phyloP scores from a whole-genome alignment of 225 moss, liverwort and hornwort genomes.

The Physcomitrium patens region DNA sequence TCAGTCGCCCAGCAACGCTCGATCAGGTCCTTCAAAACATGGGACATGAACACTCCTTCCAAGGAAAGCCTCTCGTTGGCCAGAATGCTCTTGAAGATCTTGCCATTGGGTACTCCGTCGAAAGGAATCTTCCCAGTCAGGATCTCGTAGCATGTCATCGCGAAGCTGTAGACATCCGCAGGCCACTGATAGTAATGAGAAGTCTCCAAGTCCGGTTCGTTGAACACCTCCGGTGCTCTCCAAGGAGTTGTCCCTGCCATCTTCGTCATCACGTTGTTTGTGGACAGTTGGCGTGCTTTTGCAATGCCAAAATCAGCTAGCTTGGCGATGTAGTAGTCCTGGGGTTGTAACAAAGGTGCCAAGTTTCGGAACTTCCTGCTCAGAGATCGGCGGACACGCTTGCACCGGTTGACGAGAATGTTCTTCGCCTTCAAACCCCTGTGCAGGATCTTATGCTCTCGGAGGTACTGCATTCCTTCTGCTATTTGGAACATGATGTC shows the following conservation, averaged over 20 bases:
- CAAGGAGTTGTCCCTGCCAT: constrained; percentile 51
- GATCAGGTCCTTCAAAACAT: constrained; percentile 42
- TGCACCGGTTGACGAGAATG: constrained; percentile 41
- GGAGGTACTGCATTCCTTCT: constrained; percentile 50
- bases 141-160: constrained; percentile 52
- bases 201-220: constrained; percentile 27
- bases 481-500: constrained; percentile 57
- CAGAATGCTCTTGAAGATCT: constrained; percentile 30
- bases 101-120: constrained; percentile 17
- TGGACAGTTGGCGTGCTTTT: neutral
- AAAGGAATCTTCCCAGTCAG: constrained; percentile 36
- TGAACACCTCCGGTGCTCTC: constrained; percentile 58
- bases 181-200: constrained; percentile 40
- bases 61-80: constrained; percentile 36
- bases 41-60: constrained; percentile 20
- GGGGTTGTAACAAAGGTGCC: constrained; percentile 37
- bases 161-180: constrained; percentile 60
- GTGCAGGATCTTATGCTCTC: constrained; percentile 44
- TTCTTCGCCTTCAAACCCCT: constrained; percentile 56
- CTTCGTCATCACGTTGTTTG: neutral
- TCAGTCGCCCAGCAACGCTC: constrained; percentile 43
- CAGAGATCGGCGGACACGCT: constrained; percentile 32
- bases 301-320: constrained; percentile 61
- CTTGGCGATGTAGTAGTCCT: constrained; percentile 43
- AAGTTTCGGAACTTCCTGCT: constrained; percentile 34